Evolutionary conservation across 345 rosid genomes (phyloP), one percentile per base, ranked within the genome.

Genomic region (Dipteronia dyeriana): DNA sequence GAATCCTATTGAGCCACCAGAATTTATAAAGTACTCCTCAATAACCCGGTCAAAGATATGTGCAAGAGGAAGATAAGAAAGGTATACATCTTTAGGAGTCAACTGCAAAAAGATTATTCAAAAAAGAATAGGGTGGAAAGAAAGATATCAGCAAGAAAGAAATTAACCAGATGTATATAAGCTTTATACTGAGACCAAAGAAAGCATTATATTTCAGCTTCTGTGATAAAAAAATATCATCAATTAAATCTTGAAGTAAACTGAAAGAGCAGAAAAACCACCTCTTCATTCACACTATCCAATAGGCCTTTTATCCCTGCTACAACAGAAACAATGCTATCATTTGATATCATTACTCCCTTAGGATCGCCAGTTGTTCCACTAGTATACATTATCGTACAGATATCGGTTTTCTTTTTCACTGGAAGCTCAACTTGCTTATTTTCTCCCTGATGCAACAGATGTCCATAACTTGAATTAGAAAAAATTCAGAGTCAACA

Each of bases 361-460:
- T 92, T 97, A 20, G 99, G 99, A 85, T 97, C 97, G 82, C 97
- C 98, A 82, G 99, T 94, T 77, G 99, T 97, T 78, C 99, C 99
- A 72, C 99, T 97, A 57, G 99, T 97, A 79, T 97, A 97, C 99
- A 94, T 97, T 70, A 94, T 91, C 19, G 98, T 97, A 82, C 97
- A 94, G 54, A 97, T 86, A 73, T 97, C 99, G 43, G 79, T 84
- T 84, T 88, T 87, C 84, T 74, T 85, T 80, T 92, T 96, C 82
- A 76, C 91, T 19, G 99, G 99, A 76, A 94, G 90, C 60, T 94
- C 97, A 84, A 78, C 90, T 41, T 89, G 77, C 74, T 91, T 87
- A 66, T 85, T 79, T 26, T 84, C 90, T 66, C 98, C 97, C 98
- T 97, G 80, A 54, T 74, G 60, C 64, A 70, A 67, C 67, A 84